Evolutionary conservation across 495 filamentous ascomycete species (phyloP).

Genomic region (Tuber microsphaerosporum): DNA sequence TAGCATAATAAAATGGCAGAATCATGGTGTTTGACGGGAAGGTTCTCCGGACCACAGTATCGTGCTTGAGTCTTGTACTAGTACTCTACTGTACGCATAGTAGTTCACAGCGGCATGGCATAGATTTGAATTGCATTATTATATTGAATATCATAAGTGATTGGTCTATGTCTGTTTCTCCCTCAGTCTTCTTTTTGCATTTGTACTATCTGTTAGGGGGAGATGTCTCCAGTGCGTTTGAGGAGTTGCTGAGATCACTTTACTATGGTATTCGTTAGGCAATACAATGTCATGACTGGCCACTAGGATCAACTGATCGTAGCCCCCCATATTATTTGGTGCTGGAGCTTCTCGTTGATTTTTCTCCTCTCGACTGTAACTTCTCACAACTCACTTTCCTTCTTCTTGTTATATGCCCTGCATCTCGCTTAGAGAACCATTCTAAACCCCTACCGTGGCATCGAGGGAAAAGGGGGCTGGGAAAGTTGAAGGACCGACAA

Average conservation of each 20-base stretch:
- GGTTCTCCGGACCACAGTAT: too few relatives aligned
- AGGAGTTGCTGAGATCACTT: not conserved
- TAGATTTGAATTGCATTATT: not conserved
- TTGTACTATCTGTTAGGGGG: not conserved
- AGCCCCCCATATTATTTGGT: not conserved
- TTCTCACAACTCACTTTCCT: not conserved
- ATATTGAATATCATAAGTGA: not conserved
- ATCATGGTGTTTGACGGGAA: not conserved
- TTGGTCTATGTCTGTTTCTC: not conserved
- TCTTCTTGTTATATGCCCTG: not conserved
- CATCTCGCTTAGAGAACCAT: not conserved
- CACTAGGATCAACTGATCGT: not conserved
- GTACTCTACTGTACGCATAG: not conserved
- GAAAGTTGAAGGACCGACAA: not conserved
- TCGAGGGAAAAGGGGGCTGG: not conserved
- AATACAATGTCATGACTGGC: not conserved
- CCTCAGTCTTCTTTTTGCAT: not conserved
- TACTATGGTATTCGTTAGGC: not conserved
- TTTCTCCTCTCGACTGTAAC: not conserved
- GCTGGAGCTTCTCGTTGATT: not conserved
- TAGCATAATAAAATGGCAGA: not conserved
- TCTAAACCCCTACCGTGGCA: not conserved
- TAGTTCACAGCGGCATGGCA: not conserved
- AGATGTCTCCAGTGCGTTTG: not conserved
- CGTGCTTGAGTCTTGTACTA: not conserved